A percentile compares a stretch with the other conserved stretches of the same genome.
phyloP scores from a whole-genome alignment of 225 moss, liverwort and hornwort species.

The Sphagnum tenellum region DNA sequence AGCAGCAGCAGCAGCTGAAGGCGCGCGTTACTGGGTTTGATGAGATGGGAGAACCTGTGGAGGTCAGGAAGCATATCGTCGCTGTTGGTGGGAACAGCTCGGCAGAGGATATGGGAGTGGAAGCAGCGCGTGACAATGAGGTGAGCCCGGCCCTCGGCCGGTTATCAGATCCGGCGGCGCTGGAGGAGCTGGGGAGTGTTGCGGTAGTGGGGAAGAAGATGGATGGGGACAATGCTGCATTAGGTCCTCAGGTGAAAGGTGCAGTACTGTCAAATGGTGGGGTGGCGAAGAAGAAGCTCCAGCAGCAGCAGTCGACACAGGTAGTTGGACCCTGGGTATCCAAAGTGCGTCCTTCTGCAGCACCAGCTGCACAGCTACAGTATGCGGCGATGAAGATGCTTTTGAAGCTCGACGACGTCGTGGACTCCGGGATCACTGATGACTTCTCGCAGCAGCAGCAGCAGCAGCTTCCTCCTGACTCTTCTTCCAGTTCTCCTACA shows the following conservation, averaged over 20 bases:
- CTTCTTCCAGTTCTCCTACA: neutral
- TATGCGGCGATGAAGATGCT: constrained; percentile 16
- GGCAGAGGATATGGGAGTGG: too few species aligned
- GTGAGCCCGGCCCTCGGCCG: too few species aligned
- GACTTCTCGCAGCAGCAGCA: constrained; percentile 8
- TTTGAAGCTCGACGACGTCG: constrained; percentile 20
- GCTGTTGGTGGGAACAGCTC: neutral
- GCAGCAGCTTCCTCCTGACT: neutral
- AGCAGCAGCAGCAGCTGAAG: neutral
- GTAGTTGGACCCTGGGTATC: constrained; percentile 22
- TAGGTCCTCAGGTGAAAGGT: neutral
- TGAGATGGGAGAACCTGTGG: neutral
- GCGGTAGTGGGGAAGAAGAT: neutral
- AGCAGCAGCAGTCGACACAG: neutral
- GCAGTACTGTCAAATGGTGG: neutral
- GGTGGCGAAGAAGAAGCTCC: neutral
- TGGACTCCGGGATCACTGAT: constrained; percentile 19
- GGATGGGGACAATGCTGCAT: too few species aligned
- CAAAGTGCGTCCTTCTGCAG: constrained; percentile 29
- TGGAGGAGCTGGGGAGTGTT: too few species aligned
- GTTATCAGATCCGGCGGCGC: too few species aligned
- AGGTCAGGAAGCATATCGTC: constrained; percentile 7
- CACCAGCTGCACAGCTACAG: constrained; percentile 7
- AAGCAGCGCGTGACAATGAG: neutral
- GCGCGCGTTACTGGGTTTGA: neutral